Conservation (phyloP, 768 basidiomycete species). For the Tephrocybe sp. region DNA sequence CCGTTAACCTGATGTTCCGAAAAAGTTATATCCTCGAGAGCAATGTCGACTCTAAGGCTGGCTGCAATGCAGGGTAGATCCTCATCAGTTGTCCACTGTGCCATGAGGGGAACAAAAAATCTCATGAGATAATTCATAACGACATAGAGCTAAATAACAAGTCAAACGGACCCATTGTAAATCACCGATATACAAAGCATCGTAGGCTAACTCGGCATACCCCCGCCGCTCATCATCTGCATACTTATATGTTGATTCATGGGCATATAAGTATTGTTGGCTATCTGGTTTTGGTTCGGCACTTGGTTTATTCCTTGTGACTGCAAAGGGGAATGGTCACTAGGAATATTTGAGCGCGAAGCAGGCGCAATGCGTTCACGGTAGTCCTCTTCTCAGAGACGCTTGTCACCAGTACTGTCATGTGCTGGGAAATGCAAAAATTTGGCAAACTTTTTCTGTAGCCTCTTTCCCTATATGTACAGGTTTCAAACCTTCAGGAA, state of each 20-base stretch:
- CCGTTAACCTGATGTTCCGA: constrained; percentile 99
- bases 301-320: constrained; percentile 21
- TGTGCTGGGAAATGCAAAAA: no score
- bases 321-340: constrained; percentile 21
- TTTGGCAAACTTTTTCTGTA: no score
- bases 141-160: constrained; percentile 34
- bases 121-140: constrained; percentile 34
- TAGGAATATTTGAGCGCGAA: constrained; percentile 29
- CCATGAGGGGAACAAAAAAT: no score
- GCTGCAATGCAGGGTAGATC: constrained; percentile 80
- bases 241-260: constrained; percentile 18
- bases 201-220: constrained; percentile 43
- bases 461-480: no score
- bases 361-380: constrained; percentile 36
- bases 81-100: constrained; percentile 98
- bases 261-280: constrained; percentile 22
- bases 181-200: constrained; percentile 87
- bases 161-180: constrained; percentile 86
- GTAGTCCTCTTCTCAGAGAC: constrained; percentile 68
- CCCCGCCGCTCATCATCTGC: constrained; percentile 33
- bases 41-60: constrained; percentile 68
- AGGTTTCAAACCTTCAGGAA: no score
- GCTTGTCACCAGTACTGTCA: constrained; percentile 70
- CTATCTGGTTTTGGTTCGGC: constrained; percentile 13
- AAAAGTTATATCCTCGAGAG: constrained; percentile 89